Percentiles rank a stretch among this genome's conserved stretches.
phyloP scores from a whole-genome alignment of 2,329 filamentous ascomycete genomes.

The Calonectria hawksworthii region DNA sequence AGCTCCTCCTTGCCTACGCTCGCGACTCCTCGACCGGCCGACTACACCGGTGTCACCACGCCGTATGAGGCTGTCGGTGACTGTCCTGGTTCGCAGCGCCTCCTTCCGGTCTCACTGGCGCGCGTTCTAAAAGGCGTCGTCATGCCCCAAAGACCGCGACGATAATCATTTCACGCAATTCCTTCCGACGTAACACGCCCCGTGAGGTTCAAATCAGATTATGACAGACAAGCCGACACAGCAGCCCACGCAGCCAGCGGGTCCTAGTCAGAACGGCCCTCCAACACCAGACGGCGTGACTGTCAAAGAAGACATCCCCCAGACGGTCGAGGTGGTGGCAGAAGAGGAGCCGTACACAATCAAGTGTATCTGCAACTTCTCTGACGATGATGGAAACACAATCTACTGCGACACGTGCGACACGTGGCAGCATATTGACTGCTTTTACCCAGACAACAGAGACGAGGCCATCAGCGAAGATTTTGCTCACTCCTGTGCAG shows the following conservation, averaged over 20 bases:
- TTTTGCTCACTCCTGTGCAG: constrained; percentile 87
- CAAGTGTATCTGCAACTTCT: constrained; percentile 95
- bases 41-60: constrained; percentile 9
- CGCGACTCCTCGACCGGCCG: constrained; percentile 31
- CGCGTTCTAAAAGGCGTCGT: constrained; percentile 66
- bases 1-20: constrained; percentile 28
- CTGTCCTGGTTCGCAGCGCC: constrained; percentile 38
- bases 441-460: constrained; percentile 86
- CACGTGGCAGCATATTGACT: constrained; percentile 98
- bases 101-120: constrained; percentile 46
- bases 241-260: constrained; percentile 68
- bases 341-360: constrained; percentile 92
- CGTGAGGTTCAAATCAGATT: constrained; percentile 66
- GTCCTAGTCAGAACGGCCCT: constrained; percentile 66
- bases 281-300: constrained; percentile 49
- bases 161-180: constrained; percentile 62
- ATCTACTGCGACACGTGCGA: constrained; percentile 97
- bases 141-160: constrained; percentile 70
- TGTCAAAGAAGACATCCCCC: constrained; percentile 56
- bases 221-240: constrained; percentile 72
- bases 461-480: constrained; percentile 78
- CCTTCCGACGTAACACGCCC: constrained; percentile 51
- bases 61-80: constrained; percentile 43
- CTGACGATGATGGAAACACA: constrained; percentile 96
- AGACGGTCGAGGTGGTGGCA: constrained; percentile 64